These are phyloP conservation scores for Clarireedia monteithiana DNA, from an alignment of 2,329 filamentous ascomycete species.

Conservation along the genomic window DNA sequence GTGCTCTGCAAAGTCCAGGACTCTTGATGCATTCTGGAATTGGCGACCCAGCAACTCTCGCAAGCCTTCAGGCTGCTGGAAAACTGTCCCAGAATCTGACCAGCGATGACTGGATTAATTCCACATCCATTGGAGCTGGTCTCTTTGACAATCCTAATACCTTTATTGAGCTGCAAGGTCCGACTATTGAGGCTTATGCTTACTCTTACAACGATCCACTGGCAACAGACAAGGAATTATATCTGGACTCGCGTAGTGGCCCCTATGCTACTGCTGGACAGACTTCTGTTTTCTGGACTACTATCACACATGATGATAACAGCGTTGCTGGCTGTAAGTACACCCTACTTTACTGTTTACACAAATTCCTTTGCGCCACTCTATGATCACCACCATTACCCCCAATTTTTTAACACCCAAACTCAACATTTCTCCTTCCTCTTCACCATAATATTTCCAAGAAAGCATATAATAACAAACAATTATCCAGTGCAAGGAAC, in stretches of 20 bases:
- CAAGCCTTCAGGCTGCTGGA: constrained; percentile 30
- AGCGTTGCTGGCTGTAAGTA: constrained; percentile 28
- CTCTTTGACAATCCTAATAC: constrained; percentile 51
- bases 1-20: constrained; percentile 43
- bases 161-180: constrained; percentile 39
- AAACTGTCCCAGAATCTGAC: constrained; percentile 29
- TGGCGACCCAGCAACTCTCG: constrained; percentile 30
- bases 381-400: too few species aligned
- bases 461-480: too few species aligned
- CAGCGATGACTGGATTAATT: constrained; percentile 38
- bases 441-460: too few species aligned
- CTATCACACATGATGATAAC: constrained; percentile 36
- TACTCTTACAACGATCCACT: constrained; percentile 39
- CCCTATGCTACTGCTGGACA: constrained; percentile 46
- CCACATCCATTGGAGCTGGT: constrained; percentile 39
- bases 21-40: constrained; percentile 45
- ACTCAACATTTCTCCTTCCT: too few species aligned
- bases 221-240: constrained; percentile 36
- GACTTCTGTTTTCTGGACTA: constrained; percentile 46
- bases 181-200: constrained; percentile 38
- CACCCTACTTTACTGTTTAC: too few species aligned
- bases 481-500: constrained; percentile 39
- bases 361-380: too few species aligned
- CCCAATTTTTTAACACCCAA: too few species aligned
- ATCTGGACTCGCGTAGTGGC: constrained; percentile 40